Base-by-base conservation (phyloP, 176 grass and related monocot genomes). In the Hordeum vulgare region DNA sequence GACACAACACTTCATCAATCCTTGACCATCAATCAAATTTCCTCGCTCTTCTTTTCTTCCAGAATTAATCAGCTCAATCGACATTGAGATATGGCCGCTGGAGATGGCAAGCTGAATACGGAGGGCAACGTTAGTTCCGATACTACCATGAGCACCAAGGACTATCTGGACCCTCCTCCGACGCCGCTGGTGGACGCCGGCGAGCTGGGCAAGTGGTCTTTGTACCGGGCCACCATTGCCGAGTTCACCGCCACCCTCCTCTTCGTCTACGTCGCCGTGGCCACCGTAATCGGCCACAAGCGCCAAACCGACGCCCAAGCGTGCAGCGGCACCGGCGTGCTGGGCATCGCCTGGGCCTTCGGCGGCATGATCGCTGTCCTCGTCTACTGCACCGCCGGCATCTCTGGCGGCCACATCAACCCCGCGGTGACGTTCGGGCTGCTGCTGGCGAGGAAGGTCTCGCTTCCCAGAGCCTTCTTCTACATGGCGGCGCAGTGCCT, bases 311-410 rank as follows among this genome's bases (percentile, higher is more conserved):
- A 59, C 9, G 56, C 56, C n/a, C 9, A 59, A 1, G 56, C 56
- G 56, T 93, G 91, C 57, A 79, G 72, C 70, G 90, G 93, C 75
- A 83, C 81, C 3, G 93, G 93, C 35, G 29, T 92, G 41, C 90
- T 95, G 15, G 94, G 91, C 80, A 91, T 97, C 66, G 89, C 94
- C 6, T 97, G 94, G 94, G 75, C 94, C n/a, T 97, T 97, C 54
- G 94, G 94, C 39, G 94, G 91, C 64, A 93, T 91, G 89, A 97
- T 97, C 62, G 91, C 93, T 73, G 82, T 97, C 25, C 87, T 97
- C 26, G 94, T 97, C 37, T 93, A 97, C 89, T 93, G 94, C 89
- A 97, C 86, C 31, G 94, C 91, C 7, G 94, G 94, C 41, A 90
- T 97, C 80, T 97, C 94, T 18, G 94, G 94, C 25, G 85, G 78